Conservation (phyloP, 345 rosid species). For the Triadica sebifera region DNA sequence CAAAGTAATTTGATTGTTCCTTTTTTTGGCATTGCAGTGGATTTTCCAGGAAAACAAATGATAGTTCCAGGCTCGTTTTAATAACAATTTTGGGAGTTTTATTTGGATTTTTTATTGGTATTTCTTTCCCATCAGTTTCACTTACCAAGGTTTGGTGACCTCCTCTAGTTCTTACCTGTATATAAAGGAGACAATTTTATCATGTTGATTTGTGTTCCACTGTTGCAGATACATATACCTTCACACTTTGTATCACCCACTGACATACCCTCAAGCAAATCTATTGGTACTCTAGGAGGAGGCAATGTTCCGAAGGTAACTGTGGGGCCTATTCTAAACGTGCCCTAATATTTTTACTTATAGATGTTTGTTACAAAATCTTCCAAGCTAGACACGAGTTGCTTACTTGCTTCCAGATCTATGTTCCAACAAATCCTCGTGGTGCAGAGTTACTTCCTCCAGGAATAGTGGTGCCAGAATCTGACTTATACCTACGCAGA, state of each 20-base stretch:
- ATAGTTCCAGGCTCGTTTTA: slow-evolving; percentile 48
- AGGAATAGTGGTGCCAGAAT: slow-evolving; percentile 71
- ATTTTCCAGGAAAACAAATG: slow-evolving; percentile 53
- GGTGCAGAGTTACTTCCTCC: slow-evolving; percentile 95
- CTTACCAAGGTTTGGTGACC: slow-evolving; percentile 53
- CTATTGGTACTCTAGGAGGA: slow-evolving; percentile 34
- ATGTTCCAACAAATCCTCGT: slow-evolving; percentile 80
- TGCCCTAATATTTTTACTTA: background rate
- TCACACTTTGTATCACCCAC: slow-evolving; percentile 50
- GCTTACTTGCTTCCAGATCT: slow-evolving; percentile 49
- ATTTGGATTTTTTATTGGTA: slow-evolving; percentile 74
- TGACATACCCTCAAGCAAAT: slow-evolving; percentile 37
- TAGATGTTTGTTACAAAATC: background rate
- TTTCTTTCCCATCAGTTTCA: slow-evolving; percentile 63
- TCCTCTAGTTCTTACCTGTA: slow-evolving; percentile 7
- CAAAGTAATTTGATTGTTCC: slow-evolving; percentile 1
- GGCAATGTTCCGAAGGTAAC: slow-evolving; percentile 45
- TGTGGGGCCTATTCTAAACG: slow-evolving; percentile 9
- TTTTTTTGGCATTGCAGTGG: slow-evolving; percentile 45
- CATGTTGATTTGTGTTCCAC: slow-evolving; percentile 20
- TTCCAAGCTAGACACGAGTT: background rate
- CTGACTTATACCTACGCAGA: slow-evolving; percentile 80
- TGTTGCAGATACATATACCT: slow-evolving; percentile 63
- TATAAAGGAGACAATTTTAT: background rate
- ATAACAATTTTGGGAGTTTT: slow-evolving; percentile 57